These are phyloP conservation scores for Leccinum subgranulosum DNA, from an alignment of 768 basidiomycete genomes.

Conservation along the genomic window DNA sequence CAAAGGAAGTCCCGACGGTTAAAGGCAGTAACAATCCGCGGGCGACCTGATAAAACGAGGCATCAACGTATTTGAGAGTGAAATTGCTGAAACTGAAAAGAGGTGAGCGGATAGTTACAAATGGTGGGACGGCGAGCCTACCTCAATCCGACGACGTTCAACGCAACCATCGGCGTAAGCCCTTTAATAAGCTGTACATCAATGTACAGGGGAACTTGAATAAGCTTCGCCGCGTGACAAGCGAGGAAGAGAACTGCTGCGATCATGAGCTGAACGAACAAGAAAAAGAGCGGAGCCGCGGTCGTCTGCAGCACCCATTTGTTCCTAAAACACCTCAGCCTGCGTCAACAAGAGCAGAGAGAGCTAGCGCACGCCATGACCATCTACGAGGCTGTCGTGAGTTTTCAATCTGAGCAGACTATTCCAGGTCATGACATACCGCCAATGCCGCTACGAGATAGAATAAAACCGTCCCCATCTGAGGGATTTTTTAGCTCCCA, in stretches of 20 bases:
- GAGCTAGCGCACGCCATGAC: constrained; percentile 70
- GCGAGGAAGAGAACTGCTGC: constrained; percentile 72
- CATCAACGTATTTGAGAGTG: constrained; percentile 90
- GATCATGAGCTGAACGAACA: constrained; percentile 75
- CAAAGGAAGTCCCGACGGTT: constrained; percentile 84
- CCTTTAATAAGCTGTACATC: constrained; percentile 67
- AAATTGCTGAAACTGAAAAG: constrained; percentile 78
- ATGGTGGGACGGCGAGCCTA: constrained; percentile 29
- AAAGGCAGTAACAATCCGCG: constrained; percentile 91
- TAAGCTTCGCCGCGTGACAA: constrained; percentile 58
- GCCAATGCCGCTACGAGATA: constrained; percentile 87
- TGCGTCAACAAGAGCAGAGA: constrained; percentile 17
- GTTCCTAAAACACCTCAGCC: constrained; percentile 47
- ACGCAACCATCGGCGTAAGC: constrained; percentile 66
- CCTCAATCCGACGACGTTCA: constrained; percentile 86
- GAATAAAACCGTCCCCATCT: constrained; percentile 78
- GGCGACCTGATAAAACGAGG: constrained; percentile 94
- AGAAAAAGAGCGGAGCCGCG: constrained; percentile 78
- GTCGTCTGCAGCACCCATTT: constrained; percentile 89
- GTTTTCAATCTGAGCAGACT: not conserved
- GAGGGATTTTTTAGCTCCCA: constrained; percentile 7
- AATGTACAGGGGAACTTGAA: constrained; percentile 66
- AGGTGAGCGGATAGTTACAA: not conserved
- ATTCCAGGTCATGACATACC: constrained; percentile 45
- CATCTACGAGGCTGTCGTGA: constrained; percentile 52